These are phyloP conservation scores for Cyberlindnera americana DNA, from an alignment of 805 yeast species.

Conservation along the genomic window DNA sequence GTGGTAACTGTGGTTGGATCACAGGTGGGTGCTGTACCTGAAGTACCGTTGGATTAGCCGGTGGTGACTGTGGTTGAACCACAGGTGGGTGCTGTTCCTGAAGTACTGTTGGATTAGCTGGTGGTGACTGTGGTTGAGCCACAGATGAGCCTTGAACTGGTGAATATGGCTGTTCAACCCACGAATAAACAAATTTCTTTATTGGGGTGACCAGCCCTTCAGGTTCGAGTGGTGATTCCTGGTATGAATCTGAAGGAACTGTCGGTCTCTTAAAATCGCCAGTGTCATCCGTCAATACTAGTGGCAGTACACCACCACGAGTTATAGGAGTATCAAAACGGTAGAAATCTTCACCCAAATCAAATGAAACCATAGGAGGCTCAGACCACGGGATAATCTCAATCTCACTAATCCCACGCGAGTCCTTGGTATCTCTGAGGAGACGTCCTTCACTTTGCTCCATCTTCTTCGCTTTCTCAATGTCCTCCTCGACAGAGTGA, in stretches of 20 bases:
- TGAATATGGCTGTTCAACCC: too few species aligned
- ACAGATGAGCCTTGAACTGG: too few species aligned
- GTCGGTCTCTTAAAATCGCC: not conserved
- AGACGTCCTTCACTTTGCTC: slow-evolving; percentile 3
- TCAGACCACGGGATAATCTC: not conserved
- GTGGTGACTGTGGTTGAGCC: too few species aligned
- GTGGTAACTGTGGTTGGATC: too few species aligned
- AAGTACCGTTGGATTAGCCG: too few species aligned
- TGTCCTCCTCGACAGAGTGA: slow-evolving; percentile 3
- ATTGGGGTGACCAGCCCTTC: slow-evolving; percentile 10
- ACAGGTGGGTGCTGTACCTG: too few species aligned
- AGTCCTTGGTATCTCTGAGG: not conserved
- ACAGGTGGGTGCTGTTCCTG: too few species aligned
- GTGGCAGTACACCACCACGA: slow-evolving; percentile 6
- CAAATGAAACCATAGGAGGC: slow-evolving; percentile 4
- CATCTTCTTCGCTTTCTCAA: slow-evolving; percentile 1
- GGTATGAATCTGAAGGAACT: not conserved
- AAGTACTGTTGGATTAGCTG: too few species aligned
- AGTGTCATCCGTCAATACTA: slow-evolving; percentile 5
- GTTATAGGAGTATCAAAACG: not conserved
- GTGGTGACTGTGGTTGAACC: too few species aligned
- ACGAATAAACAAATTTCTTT: not conserved
- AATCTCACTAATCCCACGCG: not conserved
- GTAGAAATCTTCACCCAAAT: not conserved
- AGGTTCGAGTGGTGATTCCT: slow-evolving; percentile 8